Evolutionary conservation across 2,329 filamentous ascomycete species (phyloP).

Genomic region (Ceratocystis cubensis): DNA sequence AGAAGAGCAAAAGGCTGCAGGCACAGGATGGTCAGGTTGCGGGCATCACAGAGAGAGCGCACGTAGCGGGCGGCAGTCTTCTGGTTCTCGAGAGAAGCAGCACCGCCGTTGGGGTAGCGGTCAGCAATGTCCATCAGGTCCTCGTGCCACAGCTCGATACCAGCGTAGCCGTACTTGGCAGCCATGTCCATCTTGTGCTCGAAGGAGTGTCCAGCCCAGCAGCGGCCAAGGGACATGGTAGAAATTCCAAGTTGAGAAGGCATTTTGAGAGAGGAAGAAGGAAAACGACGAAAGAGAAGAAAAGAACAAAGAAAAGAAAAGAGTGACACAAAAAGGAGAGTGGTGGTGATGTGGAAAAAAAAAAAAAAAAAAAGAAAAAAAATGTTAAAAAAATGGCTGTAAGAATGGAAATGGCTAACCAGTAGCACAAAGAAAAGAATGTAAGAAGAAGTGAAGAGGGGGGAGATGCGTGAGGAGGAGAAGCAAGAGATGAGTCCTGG

Average conservation of each 20-base stretch:
- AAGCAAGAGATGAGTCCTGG: not conserved
- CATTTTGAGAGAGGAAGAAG: conserved; percentile 29
- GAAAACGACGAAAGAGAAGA: not conserved
- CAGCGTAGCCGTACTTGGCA: conserved; percentile 49
- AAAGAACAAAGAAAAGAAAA: not conserved
- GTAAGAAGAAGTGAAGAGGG: conserved; percentile 8
- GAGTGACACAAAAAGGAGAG: not conserved
- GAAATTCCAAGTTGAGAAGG: conserved; percentile 54
- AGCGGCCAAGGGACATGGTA: conserved; percentile 64
- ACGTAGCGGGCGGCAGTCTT: conserved; percentile 47
- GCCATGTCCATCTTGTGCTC: conserved; percentile 57
- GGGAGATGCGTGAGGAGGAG: conserved; percentile 8
- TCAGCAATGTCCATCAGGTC: conserved; percentile 53
- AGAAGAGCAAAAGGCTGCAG: conserved; percentile 69
- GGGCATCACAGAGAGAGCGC: conserved; percentile 42
- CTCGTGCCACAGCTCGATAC: conserved; percentile 68
- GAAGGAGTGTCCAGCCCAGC: conserved; percentile 54
- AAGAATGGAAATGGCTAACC: not conserved
- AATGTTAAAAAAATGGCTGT: not conserved
- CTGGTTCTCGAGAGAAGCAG: conserved; percentile 33
- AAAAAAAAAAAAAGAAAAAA: not conserved
- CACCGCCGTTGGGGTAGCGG: conserved; percentile 30
- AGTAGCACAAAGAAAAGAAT: conserved; percentile 4
- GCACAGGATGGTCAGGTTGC: conserved; percentile 48
- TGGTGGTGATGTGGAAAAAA: too few species aligned